Base-by-base conservation (phyloP, 2,329 filamentous ascomycete genomes). In the Alternaria novae-zelandiae region DNA sequence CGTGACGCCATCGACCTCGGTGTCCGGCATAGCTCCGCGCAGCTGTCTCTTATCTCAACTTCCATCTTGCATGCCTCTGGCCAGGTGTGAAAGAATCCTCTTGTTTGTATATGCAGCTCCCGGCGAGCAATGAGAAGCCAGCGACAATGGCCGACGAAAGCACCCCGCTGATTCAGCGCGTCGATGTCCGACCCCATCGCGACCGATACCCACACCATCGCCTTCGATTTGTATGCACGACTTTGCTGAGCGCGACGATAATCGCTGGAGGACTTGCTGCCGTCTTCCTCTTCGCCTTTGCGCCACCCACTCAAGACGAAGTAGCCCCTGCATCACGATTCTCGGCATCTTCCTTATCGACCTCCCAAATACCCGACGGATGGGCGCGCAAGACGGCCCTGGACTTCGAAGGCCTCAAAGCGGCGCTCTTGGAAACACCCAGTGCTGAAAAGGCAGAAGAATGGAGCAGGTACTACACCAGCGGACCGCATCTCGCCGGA, bases 141-240 rank as follows among this genome's bases (percentile, higher is more conserved):
- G 51, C 54, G 60, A 75, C 61, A 67, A 84, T 83, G 82, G 73
- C 81, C 32, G 78, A 83, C 77, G 90, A 93, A 82, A 83, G 83
- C 60, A 91, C 89, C 54, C 90, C 91, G 61, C 84, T 93, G 70
- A 86, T 93, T 65, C 84, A 88, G 71, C 89, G 86, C 55, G 87
- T 92, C 63, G 85, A 70, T 83, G 83, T 62, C 78, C 86, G 65
- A 82, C 83, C 63, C 83, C 83, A 71, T 83, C 88, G 70, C 89
- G 75, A 78, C 59, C 78, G 80, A 50, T 82, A 82, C 61, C 76
- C 78, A 7, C 88, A 91, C 70, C 83, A 86, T 68, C 86, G 85
- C 26, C 77, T 89, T 49, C 88, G 90, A 54, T 87, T 89, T 61
- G 88, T 91, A 78, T 92, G 89, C 76, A 90, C 88, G 45, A 83